A percentile compares a stretch with the other conserved stretches of the same genome.
phyloP scores from a whole-genome alignment of 495 filamentous ascomycete species.

The Daldinia childiae region DNA sequence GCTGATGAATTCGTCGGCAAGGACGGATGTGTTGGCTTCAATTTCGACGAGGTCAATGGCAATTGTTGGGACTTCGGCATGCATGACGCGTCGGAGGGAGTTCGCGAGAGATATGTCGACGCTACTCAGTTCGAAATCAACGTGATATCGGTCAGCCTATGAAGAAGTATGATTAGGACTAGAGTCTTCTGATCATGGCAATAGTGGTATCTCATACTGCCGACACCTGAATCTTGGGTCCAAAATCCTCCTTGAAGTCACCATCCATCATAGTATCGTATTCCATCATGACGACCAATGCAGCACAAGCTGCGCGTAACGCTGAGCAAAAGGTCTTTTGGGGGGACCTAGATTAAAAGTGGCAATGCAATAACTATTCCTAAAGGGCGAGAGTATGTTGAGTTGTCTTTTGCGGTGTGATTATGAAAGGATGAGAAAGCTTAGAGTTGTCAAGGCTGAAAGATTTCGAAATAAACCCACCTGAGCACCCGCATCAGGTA shows the following conservation, averaged over 20 bases:
- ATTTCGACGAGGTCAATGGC: constrained; percentile 96
- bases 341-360: not conserved
- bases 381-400: not conserved
- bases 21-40: constrained; percentile 89
- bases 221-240: constrained; percentile 75
- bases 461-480: constrained; percentile 5
- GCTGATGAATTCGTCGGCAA: constrained; percentile 93
- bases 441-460: constrained; percentile 49
- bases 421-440: constrained; percentile 44
- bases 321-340: constrained; percentile 8
- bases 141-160: constrained; percentile 73
- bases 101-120: constrained; percentile 92
- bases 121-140: constrained; percentile 83
- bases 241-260: constrained; percentile 62
- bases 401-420: not conserved
- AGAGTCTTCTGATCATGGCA: constrained; percentile 9
- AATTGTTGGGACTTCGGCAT: constrained; percentile 94
- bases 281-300: constrained; percentile 60
- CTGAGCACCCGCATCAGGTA: not conserved
- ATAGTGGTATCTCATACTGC: constrained; percentile 59
- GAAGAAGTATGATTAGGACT: constrained; percentile 17
- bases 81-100: constrained; percentile 88
- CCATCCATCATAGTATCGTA: constrained; percentile 72
- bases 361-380: constrained; percentile 1
- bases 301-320: constrained; percentile 15